Base-by-base conservation (phyloP, 2,329 filamentous ascomycete genomes). In the Alternaria panax region DNA sequence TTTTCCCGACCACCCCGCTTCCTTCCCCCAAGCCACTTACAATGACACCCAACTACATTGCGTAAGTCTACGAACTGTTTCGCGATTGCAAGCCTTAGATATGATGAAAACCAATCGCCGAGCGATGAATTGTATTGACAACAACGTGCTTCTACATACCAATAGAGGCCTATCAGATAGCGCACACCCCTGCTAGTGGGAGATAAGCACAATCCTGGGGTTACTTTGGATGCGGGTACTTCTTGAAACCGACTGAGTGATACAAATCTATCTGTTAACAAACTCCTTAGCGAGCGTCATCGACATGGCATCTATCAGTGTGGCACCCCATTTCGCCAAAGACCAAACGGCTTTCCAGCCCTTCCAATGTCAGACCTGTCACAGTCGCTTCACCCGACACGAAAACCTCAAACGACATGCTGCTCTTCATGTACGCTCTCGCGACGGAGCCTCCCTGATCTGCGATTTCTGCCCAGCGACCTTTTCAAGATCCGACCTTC, bases 331-430 rank as follows among this genome's bases (percentile, higher is more conserved):
- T 25, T 8, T 8, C 16, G 24, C 8, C 22, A 25, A 27, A 25
- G 20, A 27, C 8, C 43, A 47, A 45, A 40, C 59, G 20, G 34
- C 66, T 12, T 65, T 62, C 27, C 67, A 69, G 28, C 65, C 67
- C 4, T 69, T 65, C 32, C 60, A 68, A 36, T 69, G 65, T 27
- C 32, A 60, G 5, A 43, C 65, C 20, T 68, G 65, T 28, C 65
- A 68, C 24, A 65, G 65, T 36, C 65, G 67, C 50, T 69, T 69
- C 41, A 69, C 65, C 12, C 63, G 65, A 30, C 62, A 66, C 38
- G 67, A 69, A 60, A 69, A 69, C 47, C 56, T 68, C 9, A 68
- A 69, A 53, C 58, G 65, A 47, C 67, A 69, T 53, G 59, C 62
- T 47, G 62, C 62, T 6, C 56, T 69, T 11, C 65, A 69, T 42